Evolutionary conservation across 2,329 filamentous ascomycete genomes (phyloP).

Genomic region (Trichoderma pleuroti): DNA sequence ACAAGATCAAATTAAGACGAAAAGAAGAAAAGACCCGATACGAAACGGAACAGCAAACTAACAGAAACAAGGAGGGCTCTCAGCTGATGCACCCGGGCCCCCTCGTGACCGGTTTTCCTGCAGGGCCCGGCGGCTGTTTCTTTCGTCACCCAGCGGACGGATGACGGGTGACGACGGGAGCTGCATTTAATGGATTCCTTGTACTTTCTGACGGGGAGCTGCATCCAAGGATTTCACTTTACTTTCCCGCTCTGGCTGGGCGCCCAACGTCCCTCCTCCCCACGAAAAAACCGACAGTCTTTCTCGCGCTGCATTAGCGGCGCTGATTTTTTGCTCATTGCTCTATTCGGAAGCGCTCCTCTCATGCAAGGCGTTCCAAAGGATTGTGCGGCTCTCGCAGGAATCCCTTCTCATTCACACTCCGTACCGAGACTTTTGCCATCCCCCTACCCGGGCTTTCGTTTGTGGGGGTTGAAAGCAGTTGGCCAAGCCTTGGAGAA

Average conservation of each 20-base stretch:
- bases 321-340: not conserved
- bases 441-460: not conserved
- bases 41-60: too few species aligned
- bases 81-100: not conserved
- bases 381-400: too few species aligned
- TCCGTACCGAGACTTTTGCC: not conserved
- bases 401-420: not conserved
- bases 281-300: too few species aligned
- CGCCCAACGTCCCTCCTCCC: not conserved
- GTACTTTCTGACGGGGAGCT: too few species aligned
- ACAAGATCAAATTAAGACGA: not conserved
- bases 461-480: not conserved
- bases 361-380: not conserved
- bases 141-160: not conserved
- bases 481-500: not conserved
- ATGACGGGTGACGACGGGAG: not conserved
- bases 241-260: not conserved
- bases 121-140: not conserved
- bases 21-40: not conserved
- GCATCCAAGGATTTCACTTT: too few species aligned
- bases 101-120: not conserved
- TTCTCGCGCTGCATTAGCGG: constrained; percentile 11
- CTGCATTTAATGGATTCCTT: too few species aligned
- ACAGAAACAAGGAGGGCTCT: not conserved
- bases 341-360: not conserved